Evolutionary conservation across 148 eudicot species (phyloP).

Genomic region (Spergularia marina): DNA sequence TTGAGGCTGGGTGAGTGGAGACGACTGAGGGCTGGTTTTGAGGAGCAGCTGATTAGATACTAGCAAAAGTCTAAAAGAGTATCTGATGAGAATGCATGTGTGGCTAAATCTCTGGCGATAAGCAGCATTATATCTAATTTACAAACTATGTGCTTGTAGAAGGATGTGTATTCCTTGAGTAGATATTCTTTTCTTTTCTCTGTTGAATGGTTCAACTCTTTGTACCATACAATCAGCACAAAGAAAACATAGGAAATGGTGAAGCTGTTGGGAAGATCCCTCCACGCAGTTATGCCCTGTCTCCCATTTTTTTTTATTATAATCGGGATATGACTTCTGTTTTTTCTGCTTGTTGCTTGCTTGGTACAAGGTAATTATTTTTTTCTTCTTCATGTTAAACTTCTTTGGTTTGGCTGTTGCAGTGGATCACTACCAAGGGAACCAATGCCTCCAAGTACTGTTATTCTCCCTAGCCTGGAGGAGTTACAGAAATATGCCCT

Average conservation of each 20-base stretch:
- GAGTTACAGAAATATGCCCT: constrained; percentile 77
- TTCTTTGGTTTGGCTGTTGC: constrained; percentile 33
- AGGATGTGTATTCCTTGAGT: not conserved
- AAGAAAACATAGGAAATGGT: not conserved
- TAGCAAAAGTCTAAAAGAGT: not conserved
- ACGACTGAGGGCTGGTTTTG: not conserved
- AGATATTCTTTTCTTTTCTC: no score
- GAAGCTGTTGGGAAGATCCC: not conserved
- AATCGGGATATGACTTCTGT: not conserved
- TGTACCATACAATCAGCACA: not conserved
- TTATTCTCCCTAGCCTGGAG: constrained; percentile 73
- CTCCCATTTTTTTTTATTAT: no score
- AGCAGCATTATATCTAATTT: not conserved
- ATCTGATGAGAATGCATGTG: not conserved
- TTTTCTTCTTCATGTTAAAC: constrained; percentile 2
- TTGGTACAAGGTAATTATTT: not conserved
- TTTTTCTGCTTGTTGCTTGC: not conserved
- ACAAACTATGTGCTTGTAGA: not conserved
- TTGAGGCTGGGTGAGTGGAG: constrained; percentile 4
- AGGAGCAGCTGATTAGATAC: not conserved
- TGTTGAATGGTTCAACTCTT: not conserved
- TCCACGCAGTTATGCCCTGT: not conserved
- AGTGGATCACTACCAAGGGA: constrained; percentile 89
- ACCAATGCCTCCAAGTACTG: constrained; percentile 67
- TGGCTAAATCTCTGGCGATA: not conserved